These are phyloP conservation scores for Pseudogymnoascus sp. DNA, from an alignment of 2,329 filamentous ascomycete species.

Conservation along the genomic window DNA sequence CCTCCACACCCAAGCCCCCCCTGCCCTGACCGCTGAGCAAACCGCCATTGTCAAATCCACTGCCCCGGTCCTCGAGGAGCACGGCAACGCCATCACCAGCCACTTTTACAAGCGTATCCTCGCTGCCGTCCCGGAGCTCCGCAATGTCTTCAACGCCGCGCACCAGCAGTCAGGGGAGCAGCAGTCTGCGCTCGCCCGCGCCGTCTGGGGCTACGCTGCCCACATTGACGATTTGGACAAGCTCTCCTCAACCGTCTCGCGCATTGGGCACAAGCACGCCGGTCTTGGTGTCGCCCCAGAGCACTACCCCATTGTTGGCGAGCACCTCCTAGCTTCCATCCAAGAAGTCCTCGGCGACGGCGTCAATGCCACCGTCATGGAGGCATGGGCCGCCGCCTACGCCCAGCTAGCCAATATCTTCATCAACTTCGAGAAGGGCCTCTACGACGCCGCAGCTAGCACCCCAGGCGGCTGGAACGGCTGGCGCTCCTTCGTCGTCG, in stretches of 20 bases:
- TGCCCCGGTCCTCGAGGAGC: constrained; percentile 59
- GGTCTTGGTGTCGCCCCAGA: constrained; percentile 60
- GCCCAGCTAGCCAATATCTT: constrained; percentile 62
- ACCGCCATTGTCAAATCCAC: constrained; percentile 67
- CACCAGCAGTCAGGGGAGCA: constrained; percentile 62
- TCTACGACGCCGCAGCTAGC: constrained; percentile 44
- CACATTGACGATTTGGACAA: constrained; percentile 62
- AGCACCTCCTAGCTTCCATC: constrained; percentile 60
- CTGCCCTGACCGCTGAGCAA: constrained; percentile 47
- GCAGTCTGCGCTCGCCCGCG: constrained; percentile 57
- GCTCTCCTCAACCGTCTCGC: constrained; percentile 50
- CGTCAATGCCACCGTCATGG: constrained; percentile 55
- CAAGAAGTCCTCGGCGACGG: constrained; percentile 58
- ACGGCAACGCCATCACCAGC: constrained; percentile 62
- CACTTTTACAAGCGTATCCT: constrained; percentile 66
- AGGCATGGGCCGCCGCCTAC: constrained; percentile 66
- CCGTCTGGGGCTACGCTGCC: constrained; percentile 63
- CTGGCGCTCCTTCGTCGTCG: constrained; percentile 48
- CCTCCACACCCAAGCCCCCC: not conserved
- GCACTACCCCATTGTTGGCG: constrained; percentile 63
- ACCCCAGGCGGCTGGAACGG: constrained; percentile 33
- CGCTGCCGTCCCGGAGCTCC: constrained; percentile 52
- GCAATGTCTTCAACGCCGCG: constrained; percentile 61
- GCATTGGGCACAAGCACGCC: constrained; percentile 69
- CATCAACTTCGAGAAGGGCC: constrained; percentile 52